Evolutionary conservation across 2,329 filamentous ascomycete genomes (phyloP).

Genomic region (Ilyonectria mors-panacis): DNA sequence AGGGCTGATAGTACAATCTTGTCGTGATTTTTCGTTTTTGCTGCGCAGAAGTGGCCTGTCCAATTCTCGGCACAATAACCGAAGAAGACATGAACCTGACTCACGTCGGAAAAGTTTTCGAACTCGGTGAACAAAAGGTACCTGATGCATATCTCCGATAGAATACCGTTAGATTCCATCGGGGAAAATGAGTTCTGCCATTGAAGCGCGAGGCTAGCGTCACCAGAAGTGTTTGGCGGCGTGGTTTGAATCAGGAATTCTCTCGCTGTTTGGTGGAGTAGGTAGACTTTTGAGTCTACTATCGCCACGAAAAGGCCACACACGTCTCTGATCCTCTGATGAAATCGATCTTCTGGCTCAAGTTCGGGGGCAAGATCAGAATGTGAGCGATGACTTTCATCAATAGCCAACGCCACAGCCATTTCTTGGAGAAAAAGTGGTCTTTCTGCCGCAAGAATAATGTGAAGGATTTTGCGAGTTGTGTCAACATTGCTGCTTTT

Average conservation of each 20-base stretch:
- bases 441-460: constrained; percentile 43
- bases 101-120: no score
- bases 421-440: constrained; percentile 45
- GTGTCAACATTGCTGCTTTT: constrained; percentile 26
- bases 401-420: constrained; percentile 35
- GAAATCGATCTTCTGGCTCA: constrained; percentile 24
- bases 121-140: no score
- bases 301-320: constrained; percentile 43
- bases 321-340: constrained; percentile 34
- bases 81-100: no score
- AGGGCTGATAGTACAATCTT: no score
- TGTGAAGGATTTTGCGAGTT: constrained; percentile 40
- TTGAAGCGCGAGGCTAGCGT: background rate
- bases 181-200: constrained; percentile 1
- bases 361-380: constrained; percentile 29
- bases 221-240: rapidly evolving
- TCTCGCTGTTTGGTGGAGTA: constrained; percentile 16
- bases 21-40: no score
- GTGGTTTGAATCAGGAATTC: constrained; percentile 5
- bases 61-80: no score
- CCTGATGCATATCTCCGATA: background rate
- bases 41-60: no score
- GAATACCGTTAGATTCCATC: background rate
- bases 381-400: constrained; percentile 16
- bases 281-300: constrained; percentile 8